Conservation (phyloP, 148 eudicot species). For the Amaranthus hypochondriacus region DNA sequence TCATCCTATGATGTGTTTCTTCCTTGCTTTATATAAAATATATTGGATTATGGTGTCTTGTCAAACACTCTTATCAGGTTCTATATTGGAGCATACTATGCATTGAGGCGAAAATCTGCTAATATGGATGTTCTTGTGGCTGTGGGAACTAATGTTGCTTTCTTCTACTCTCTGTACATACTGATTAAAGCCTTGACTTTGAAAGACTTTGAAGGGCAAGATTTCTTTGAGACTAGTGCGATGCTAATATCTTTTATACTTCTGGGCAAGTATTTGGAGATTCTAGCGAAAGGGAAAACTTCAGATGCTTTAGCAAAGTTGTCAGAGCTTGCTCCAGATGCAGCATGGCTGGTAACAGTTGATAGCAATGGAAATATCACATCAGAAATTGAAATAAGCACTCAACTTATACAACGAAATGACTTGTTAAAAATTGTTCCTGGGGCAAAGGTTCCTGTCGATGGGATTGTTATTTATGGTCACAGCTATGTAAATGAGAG, state of each 20-base stretch:
- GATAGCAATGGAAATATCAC: conserved; percentile 66
- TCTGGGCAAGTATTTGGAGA: conserved; percentile 89
- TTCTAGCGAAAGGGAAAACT: conserved; percentile 94
- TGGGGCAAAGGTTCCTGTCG: conserved; percentile 88
- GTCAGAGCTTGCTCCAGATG: conserved; percentile 88
- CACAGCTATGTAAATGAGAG: conserved; percentile 96
- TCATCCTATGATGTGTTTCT: neutral
- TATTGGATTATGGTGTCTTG: neutral
- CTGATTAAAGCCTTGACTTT: conserved; percentile 61
- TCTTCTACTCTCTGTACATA: conserved; percentile 78
- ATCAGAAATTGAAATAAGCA: conserved; percentile 75
- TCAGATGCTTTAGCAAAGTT: conserved; percentile 93
- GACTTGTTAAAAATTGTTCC: conserved; percentile 90
- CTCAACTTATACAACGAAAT: conserved; percentile 77
- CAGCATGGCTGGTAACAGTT: conserved; percentile 60
- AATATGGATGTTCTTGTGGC: conserved; percentile 99
- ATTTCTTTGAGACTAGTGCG: conserved; percentile 96
- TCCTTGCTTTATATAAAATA: neutral
- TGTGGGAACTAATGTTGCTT: conserved; percentile 96
- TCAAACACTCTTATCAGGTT: conserved; percentile 50
- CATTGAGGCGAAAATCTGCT: conserved; percentile 79
- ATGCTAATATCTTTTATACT: conserved; percentile 97
- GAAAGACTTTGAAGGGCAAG: conserved; percentile 68
- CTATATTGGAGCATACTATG: conserved; percentile 85
- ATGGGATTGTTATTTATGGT: conserved; percentile 79